Percentiles rank a stretch among this genome's conserved stretches.
These are phyloP conservation scores for Pythium utonaiense DNA, from an alignment of 352 stramenopile genomes.

Conservation along the genomic window DNA sequence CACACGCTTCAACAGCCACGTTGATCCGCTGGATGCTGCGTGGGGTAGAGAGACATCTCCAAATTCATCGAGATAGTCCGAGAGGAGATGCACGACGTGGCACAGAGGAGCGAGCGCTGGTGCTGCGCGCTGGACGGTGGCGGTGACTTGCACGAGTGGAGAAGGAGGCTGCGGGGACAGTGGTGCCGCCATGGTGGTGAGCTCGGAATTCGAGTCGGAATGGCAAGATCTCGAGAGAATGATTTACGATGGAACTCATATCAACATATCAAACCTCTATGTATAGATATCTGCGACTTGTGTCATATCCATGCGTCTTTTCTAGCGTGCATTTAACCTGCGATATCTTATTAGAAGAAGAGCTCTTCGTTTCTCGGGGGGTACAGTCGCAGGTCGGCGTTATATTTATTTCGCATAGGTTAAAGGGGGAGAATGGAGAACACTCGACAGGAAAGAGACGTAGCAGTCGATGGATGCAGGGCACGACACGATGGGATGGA, in stretches of 20 bases:
- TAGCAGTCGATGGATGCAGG: background rate
- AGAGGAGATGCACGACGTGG: background rate
- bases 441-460: background rate
- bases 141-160: too few species aligned
- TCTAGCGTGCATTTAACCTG: too few species aligned
- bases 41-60: background rate
- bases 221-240: too few species aligned
- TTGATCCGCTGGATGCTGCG: background rate
- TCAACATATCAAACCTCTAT: too few species aligned
- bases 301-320: too few species aligned
- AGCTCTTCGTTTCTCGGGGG: background rate
- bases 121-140: too few species aligned
- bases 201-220: too few species aligned
- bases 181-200: too few species aligned
- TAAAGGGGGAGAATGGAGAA: slow-evolving; percentile 2
- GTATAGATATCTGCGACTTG: too few species aligned
- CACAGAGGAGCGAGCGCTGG: too few species aligned
- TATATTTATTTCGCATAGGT: slow-evolving; percentile 31
- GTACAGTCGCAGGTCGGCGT: slow-evolving; percentile 5
- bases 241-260: too few species aligned
- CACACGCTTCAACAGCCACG: background rate
- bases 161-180: too few species aligned
- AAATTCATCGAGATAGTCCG: background rate
- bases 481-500: background rate
- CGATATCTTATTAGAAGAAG: background rate